Evolutionary conservation across 768 basidiomycete species (phyloP), one percentile per base, ranked within the genome.

Genomic region (Mycena leptocephala): DNA sequence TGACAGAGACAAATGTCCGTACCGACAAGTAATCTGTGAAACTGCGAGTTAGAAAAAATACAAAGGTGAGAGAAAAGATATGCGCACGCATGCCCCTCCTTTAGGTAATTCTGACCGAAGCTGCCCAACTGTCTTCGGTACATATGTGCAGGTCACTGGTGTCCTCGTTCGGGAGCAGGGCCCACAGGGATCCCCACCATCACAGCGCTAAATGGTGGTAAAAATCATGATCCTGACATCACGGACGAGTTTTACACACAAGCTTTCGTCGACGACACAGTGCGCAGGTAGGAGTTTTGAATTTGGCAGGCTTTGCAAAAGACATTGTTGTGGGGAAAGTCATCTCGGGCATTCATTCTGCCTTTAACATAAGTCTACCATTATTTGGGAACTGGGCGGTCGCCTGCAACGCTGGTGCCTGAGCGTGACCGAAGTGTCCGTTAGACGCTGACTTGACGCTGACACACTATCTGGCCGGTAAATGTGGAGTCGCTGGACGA

Each of bases 161-260:
- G 77, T 78, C 28, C 77, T 46, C 11, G 77, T 75, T 51, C 77
- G 41, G n/a, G 77, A 71, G 48, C 77, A 78, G 5, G 77, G 77
- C 9, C 70, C 73, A 35, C 77, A 78, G 14, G 77, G 77, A 33
- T 68, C n/a, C 13, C 70, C 70, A 41, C 77, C 77, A 58, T 78
- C 77, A 46, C 77, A 78, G 66, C 77, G 77, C 77, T 78, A 41
- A 33, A 32, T n/a, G 22, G 24, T 41, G 55, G 55, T 65, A 28
- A 64, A 46, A 18, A 28, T 14, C 2, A 13, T 13, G 48, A n/a
- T n/a, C n/a, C n/a, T n/a, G n/a, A n/a, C n/a, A n/a, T n/a, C n/a
- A n/a, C 2, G 35, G 24, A 28, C n/a, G 6, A 39, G 33, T 24
- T 24, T 43, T 14, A 68, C 74, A 8, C 39, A 78, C 77, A 20